Percentiles rank a stretch among this genome's conserved stretches.
phyloP scores from a whole-genome alignment of 2,329 filamentous ascomycete species.

The Pestalotiopsis sp. region DNA sequence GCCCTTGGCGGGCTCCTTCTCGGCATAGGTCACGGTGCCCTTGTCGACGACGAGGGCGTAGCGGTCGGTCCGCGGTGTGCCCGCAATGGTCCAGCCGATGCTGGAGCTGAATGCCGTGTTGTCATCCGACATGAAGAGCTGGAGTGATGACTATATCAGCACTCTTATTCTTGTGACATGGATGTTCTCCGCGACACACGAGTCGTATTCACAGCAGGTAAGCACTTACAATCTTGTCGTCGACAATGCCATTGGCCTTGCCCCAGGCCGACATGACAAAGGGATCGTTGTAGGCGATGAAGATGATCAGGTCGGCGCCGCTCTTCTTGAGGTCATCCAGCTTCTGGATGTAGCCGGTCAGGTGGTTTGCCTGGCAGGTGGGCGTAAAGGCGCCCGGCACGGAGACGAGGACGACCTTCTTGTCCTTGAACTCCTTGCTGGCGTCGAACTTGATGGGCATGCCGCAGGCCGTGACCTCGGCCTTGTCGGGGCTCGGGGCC shows the following conservation, averaged over 20 bases:
- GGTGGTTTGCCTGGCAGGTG: conserved; percentile 77
- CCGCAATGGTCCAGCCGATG: conserved; percentile 73
- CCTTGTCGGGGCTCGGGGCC: conserved; percentile 71
- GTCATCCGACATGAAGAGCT: conserved; percentile 74
- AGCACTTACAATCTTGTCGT: conserved; percentile 58
- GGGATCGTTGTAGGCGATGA: conserved; percentile 81
- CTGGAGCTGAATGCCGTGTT: conserved; percentile 71
- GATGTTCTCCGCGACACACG: neutral
- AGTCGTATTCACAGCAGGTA: neutral
- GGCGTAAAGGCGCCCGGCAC: conserved; percentile 78
- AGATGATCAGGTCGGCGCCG: conserved; percentile 78
- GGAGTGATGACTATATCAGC: neutral
- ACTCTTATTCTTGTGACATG: neutral
- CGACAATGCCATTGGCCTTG: conserved; percentile 78
- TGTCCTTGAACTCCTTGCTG: conserved; percentile 65
- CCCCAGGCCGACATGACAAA: conserved; percentile 87
- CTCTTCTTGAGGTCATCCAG: conserved; percentile 71
- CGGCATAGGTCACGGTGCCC: conserved; percentile 79
- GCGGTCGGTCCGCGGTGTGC: conserved; percentile 64
- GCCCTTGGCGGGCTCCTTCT: conserved; percentile 61
- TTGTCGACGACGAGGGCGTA: conserved; percentile 81
- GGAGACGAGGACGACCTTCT: conserved; percentile 56
- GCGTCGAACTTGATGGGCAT: conserved; percentile 79
- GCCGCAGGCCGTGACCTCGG: conserved; percentile 75
- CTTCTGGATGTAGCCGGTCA: conserved; percentile 77